Evolutionary conservation across 495 filamentous ascomycete species (phyloP), one percentile per base, ranked within the genome.

Genomic region (Neurospora sp.): DNA sequence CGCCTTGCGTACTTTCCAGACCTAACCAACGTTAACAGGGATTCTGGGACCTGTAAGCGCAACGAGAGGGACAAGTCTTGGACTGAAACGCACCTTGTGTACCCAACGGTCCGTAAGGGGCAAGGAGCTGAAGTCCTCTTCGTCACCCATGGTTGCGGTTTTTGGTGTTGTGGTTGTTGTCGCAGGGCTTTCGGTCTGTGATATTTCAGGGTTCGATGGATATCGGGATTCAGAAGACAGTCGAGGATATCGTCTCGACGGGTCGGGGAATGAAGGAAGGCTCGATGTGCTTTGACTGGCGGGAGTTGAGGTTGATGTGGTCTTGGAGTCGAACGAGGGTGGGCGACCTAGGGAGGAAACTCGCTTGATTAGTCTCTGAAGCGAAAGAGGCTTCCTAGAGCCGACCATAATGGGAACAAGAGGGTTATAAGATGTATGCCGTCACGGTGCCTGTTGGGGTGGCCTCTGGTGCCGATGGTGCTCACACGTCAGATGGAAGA

Each of bases 1-100:
- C 79, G 89, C 88, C 81, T 99, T 99, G 75, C 96, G 88, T 53
- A 96, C 96, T 87, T 99, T 99, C 96, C 96, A 99, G 78, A 92
- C 90, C 91, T 96, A 72, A 18, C 31, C 8, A 38, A 20, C 42
- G 40, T 14, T 10, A 7, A 70, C 18, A 41, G 39, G 20, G 12
- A 59, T 80, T 48, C 75, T 71, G 31, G 31, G 71, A 35, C 18
- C 41, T 14, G 44, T 31, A 27, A 31, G 46, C 69, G 40, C 12
- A 31, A 27, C 41, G 71, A 69, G 70, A 59, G 27, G 41, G 42
- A 31, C 53, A 35, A 35, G 53, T 35, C 27, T 65, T 35, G 53
- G 7, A 18, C 27, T 39, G 53, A 42, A 35, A 77, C 86, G 76
- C 78, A 93, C 91, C 88, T 98, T 98, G 85, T 98, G 94, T 53